A percentile compares a stretch with the other conserved stretches of the same genome.
These are phyloP conservation scores for Alopecurus myosuroides DNA, from an alignment of 176 grass and related monocot species.

Conservation along the genomic window DNA sequence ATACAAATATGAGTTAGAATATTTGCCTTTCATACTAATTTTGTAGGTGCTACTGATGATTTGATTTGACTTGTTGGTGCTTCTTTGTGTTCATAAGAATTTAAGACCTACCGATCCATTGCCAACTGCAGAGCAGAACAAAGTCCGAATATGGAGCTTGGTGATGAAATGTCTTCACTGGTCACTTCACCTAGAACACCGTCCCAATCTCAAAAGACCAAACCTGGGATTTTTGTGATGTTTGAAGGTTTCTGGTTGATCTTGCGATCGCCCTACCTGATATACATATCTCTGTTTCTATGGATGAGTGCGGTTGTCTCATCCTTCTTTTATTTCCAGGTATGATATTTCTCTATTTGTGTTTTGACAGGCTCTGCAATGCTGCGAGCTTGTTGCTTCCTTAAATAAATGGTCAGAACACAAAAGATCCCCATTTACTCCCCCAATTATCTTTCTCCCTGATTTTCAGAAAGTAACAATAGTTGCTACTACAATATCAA, in stretches of 20 bases:
- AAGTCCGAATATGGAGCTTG: slow-evolving; percentile 15
- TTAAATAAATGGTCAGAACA: neutral
- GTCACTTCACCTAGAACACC: slow-evolving; percentile 49
- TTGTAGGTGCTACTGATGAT: slow-evolving; percentile 4
- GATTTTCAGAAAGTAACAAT: slow-evolving; percentile 91
- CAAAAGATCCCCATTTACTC: neutral
- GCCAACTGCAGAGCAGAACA: slow-evolving; percentile 25
- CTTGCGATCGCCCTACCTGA: slow-evolving; percentile 57
- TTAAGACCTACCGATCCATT: slow-evolving; percentile 1
- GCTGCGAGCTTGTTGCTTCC: neutral
- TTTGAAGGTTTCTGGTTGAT: slow-evolving; percentile 95
- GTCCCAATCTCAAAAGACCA: slow-evolving; percentile 29
- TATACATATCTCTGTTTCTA: slow-evolving; percentile 76
- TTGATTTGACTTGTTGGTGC: neutral
- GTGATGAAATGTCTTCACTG: slow-evolving; percentile 64
- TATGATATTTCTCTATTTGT: slow-evolving; percentile 20
- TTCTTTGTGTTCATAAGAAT: neutral
- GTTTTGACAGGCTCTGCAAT: neutral
- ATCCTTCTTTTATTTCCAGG: slow-evolving; percentile 94
- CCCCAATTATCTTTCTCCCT: neutral
- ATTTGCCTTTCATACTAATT: neutral
- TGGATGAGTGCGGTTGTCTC: slow-evolving; percentile 84
- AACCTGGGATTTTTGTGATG: slow-evolving; percentile 52
- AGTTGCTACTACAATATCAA: slow-evolving; percentile 70
- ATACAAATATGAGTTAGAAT: neutral